A percentile compares a stretch with the other conserved stretches of the same genome.
Conservation (phyloP, 139 green algal genomes). For the Nannochloris sp. region DNA sequence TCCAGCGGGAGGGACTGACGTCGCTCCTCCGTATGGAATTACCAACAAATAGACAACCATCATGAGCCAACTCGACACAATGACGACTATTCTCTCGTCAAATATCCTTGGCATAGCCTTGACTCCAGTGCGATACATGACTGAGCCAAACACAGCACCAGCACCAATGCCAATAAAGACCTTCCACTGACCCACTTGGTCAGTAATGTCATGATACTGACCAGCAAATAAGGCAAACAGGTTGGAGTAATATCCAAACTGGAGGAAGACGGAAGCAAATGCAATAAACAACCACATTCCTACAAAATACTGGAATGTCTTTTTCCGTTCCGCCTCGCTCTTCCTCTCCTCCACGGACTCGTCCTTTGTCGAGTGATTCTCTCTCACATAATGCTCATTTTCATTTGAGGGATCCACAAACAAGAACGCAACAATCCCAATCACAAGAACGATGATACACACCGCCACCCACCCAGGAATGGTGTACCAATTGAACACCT, state of each 20-base stretch:
- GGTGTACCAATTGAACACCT: constrained; percentile 36
- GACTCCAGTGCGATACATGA: constrained; percentile 6
- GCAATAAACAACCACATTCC: constrained; percentile 7
- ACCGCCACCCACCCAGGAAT: constrained; percentile 25
- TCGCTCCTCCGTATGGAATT: constrained; percentile 12
- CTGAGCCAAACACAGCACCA: constrained; percentile 2
- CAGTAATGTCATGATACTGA: constrained; percentile 17
- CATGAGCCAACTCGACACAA: constrained; percentile 10
- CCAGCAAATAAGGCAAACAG: constrained; percentile 31
- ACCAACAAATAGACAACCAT: constrained; percentile 13
- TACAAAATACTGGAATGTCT: not conserved
- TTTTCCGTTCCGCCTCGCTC: not conserved
- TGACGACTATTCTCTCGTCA: constrained; percentile 8
- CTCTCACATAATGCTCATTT: constrained; percentile 23
- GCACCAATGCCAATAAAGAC: constrained; percentile 11
- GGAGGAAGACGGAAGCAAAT: constrained; percentile 2
- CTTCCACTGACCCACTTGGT: constrained; percentile 14
- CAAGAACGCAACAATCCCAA: constrained; percentile 9
- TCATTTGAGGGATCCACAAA: constrained; percentile 23
- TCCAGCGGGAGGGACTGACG: not conserved
- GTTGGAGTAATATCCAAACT: constrained; percentile 10
- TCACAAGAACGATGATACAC: constrained; percentile 3
- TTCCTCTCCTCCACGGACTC: no score
- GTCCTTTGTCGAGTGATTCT: no score
- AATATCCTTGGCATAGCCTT: constrained; percentile 3